Evolutionary conservation across 352 stramenopile species (phyloP).

Genomic region (Blastocystis sp.): DNA sequence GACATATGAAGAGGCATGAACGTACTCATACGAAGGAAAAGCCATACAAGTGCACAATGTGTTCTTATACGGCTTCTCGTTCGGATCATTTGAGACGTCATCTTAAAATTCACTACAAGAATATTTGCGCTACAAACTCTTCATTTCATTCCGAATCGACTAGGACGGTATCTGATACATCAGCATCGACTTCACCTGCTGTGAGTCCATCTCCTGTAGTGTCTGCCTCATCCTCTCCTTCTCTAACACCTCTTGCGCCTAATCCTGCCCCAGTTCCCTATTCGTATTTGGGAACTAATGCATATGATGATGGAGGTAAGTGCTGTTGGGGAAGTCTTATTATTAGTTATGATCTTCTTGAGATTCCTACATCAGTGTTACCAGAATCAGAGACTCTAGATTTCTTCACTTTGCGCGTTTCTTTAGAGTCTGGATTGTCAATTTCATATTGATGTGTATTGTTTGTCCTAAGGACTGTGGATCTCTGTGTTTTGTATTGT

Average conservation of each 20-base stretch:
- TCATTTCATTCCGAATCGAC: not conserved
- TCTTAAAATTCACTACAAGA: conserved; percentile 62
- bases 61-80: conserved; percentile 51
- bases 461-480: not conserved
- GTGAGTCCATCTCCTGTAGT: conserved; percentile 43
- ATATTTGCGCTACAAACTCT: conserved; percentile 39
- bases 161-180: not conserved
- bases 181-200: not conserved
- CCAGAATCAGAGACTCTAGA: conserved; percentile 39
- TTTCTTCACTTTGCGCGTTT: conserved; percentile 25
- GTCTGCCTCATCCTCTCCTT: conserved; percentile 53
- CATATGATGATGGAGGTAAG: conserved; percentile 43
- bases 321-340: not conserved
- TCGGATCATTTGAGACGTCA: conserved; percentile 66
- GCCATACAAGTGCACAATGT: conserved; percentile 58
- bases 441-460: conserved; percentile 26
- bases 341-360: conserved; percentile 36
- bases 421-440: not conserved
- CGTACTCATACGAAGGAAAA: conserved; percentile 67
- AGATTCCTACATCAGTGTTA: conserved; percentile 55
- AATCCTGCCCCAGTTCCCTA: not conserved
- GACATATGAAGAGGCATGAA: conserved; percentile 64
- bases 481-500: conserved; percentile 23
- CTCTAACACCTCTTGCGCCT: not conserved
- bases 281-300: not conserved